Conservation (phyloP, 306 rosid species). For the Hippophae tibetana region DNA sequence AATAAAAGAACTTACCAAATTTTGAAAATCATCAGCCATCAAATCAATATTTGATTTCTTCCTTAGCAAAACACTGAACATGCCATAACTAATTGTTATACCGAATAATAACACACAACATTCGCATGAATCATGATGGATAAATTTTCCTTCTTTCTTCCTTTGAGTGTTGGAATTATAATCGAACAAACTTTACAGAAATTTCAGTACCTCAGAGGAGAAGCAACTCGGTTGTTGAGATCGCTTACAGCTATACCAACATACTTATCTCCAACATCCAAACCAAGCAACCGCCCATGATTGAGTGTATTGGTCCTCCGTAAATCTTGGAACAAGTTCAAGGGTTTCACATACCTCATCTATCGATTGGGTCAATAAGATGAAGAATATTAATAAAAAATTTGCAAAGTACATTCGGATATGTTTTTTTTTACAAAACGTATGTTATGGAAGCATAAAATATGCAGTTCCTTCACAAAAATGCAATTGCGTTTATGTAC, state of each 20-base stretch:
- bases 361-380: not conserved
- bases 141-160: not conserved
- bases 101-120: not conserved
- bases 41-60: conserved; percentile 38
- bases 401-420: too few species aligned
- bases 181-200: not conserved
- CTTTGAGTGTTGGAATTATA: not conserved
- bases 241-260: conserved; percentile 77
- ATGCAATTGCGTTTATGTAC: too few species aligned
- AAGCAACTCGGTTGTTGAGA: conserved; percentile 46
- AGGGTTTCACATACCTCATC: conserved; percentile 54
- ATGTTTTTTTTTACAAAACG: too few species aligned
- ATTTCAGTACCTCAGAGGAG: conserved; percentile 46
- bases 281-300: conserved; percentile 57
- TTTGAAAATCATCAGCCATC: conserved; percentile 57
- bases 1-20: conserved; percentile 38
- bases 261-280: conserved; percentile 80
- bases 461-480: too few species aligned
- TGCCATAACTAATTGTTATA: not conserved
- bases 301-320: conserved; percentile 15
- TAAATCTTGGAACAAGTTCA: conserved; percentile 46
- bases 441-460: too few species aligned
- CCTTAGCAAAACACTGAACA: conserved; percentile 61
- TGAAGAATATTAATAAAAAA: too few species aligned
- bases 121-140: not conserved